Evolutionary conservation across 169 alveolate species (phyloP).

Genomic region (Plasmodium adleri): DNA sequence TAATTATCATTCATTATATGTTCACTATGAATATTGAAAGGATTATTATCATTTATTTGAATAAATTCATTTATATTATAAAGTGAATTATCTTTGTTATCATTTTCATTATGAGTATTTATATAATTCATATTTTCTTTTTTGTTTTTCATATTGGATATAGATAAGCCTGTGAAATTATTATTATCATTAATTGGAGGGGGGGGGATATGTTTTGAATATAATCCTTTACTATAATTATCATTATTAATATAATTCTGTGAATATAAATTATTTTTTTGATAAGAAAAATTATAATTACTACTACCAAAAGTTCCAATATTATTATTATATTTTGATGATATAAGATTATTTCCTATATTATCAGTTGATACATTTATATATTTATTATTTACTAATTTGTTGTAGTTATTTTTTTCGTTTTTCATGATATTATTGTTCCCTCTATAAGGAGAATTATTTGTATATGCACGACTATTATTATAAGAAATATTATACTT

Average conservation of each 20-base stretch:
- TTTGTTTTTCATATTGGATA: background rate
- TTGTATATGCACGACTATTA: too few species aligned
- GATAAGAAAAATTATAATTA: too few species aligned
- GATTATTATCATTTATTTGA: slow-evolving; percentile 36
- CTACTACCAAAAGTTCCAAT: too few species aligned
- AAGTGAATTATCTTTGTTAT: background rate
- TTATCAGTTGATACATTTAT: too few species aligned
- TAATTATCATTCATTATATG: slow-evolving; percentile 29
- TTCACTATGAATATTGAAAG: slow-evolving; percentile 28
- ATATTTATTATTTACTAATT: too few species aligned
- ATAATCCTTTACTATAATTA: background rate
- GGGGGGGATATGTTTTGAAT: background rate
- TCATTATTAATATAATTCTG: background rate
- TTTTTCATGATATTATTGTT: too few species aligned
- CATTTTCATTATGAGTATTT: background rate
- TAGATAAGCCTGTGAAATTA: background rate
- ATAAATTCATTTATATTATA: background rate
- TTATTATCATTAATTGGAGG: background rate
- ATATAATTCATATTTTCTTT: background rate
- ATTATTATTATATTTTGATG: too few species aligned
- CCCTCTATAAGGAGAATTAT: too few species aligned
- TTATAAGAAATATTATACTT: too few species aligned
- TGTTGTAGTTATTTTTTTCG: too few species aligned
- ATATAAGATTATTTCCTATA: too few species aligned
- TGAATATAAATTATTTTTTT: background rate